Evolutionary conservation across 352 stramenopile species (phyloP), one percentile per base, ranked within the genome.

Genomic region (Phytophthora citrophthora): DNA sequence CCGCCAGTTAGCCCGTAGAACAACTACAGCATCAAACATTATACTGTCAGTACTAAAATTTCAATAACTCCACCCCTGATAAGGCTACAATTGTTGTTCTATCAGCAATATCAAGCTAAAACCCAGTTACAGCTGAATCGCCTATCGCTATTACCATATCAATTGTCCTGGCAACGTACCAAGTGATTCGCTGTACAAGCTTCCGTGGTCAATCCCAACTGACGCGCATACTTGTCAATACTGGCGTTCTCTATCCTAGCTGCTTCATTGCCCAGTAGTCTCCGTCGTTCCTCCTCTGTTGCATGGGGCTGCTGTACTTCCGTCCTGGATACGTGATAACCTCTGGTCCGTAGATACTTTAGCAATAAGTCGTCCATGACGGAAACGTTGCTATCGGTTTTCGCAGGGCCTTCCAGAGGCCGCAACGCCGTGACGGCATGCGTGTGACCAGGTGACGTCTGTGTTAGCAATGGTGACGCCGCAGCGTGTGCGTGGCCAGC

Each of bases 181-280:
- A 93, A 71, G 65, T 94, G 85, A 60, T 94, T 94, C 15, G 83
- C 83, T 0, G 78, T 78, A 55, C 85, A 92, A 23, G 83, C 83
- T 40, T 90, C 77, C 15, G 84, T 94, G 20, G 61, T 87, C 24
- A 94, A 76, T 0, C 85, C 85, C 31, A 94, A 61, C 27, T 84
- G 77, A 53, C 74, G 66, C 40, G 85, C 79, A 65, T 88, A 92
- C 51, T 71, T 67, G 47, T 89, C 76, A 13, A 94, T 74, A 32
- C 71, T 83, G 24, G 53, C 63, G 40, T 72, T 53, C 45, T 68
- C 61, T 48, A 54, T 69, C 43, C 54, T 45, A 20, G 36, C 38
- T 1, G 43, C 43, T 6, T 54, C 38, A 31, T 68, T 61, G n/a
- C 76, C 80, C 12, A 86, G 46, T 13, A 85, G 55, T 26, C 67